phyloP scores from a whole-genome alignment of 1,139 yeast species.

The Taphrina communis region DNA sequence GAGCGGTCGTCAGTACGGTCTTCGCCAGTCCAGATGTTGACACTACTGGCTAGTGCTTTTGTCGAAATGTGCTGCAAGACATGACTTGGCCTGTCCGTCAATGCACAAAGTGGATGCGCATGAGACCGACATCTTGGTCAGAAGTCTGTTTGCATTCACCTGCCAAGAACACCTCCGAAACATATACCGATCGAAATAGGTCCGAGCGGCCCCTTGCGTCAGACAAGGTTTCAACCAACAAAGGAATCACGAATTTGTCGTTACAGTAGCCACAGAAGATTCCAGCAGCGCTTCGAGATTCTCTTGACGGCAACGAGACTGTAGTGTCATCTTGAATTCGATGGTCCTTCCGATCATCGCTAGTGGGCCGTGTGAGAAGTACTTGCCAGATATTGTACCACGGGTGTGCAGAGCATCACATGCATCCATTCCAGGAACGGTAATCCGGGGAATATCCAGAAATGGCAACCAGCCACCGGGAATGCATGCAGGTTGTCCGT shows the following conservation, averaged over 20 bases:
- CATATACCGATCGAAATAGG: slow-evolving; percentile 10
- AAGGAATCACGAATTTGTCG: neutral
- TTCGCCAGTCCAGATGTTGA: too few species aligned
- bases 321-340: too few species aligned
- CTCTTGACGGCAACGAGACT: too few species aligned
- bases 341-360: too few species aligned
- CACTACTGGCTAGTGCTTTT: too few species aligned
- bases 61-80: too few species aligned
- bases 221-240: slow-evolving; percentile 12
- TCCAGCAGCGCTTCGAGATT: too few species aligned
- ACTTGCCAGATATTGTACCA: too few species aligned
- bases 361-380: too few species aligned
- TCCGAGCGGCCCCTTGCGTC: slow-evolving; percentile 21
- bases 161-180: slow-evolving; percentile 6
- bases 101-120: neutral
- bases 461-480: neutral
- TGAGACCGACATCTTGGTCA: slow-evolving; percentile 1
- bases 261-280: neutral
- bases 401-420: neutral
- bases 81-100: too few species aligned
- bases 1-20: too few species aligned
- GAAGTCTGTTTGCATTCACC: neutral
- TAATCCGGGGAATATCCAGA: neutral
- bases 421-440: neutral
- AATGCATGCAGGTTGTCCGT: neutral